These are phyloP conservation scores for Herpetospermum pedunculosum DNA, from an alignment of 306 rosid species.

Conservation along the genomic window DNA sequence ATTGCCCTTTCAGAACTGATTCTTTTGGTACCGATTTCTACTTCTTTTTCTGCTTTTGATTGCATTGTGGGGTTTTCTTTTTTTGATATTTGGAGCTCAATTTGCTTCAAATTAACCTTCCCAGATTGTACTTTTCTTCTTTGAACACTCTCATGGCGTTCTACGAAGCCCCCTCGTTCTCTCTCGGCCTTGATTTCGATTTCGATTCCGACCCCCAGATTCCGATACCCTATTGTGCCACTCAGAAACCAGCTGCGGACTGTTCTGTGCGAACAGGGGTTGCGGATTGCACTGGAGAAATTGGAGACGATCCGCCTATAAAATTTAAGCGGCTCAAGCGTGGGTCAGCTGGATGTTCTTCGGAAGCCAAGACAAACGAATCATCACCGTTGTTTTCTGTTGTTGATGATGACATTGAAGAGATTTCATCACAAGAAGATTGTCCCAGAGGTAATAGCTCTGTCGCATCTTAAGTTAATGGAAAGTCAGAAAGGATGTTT, in stretches of 20 bases:
- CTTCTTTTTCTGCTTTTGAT: neutral
- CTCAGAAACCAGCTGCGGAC: conserved; percentile 8
- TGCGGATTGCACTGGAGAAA: conserved; percentile 26
- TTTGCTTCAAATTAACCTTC: neutral
- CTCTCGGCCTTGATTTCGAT: conserved; percentile 72
- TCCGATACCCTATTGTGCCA: neutral
- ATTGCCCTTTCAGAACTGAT: neutral
- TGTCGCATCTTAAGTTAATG: neutral
- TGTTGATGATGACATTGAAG: conserved; percentile 63
- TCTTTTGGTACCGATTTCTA: neutral
- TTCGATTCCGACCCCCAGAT: conserved; percentile 31
- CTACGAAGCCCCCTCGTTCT: conserved; percentile 57
- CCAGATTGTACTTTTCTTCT: neutral
- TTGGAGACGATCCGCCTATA: conserved; percentile 19
- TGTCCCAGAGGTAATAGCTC: conserved; percentile 18
- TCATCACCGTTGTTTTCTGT: conserved; percentile 2
- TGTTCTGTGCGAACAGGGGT: conserved; percentile 9
- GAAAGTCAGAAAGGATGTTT: neutral
- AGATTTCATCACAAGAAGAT: conserved; percentile 59
- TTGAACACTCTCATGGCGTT: conserved; percentile 34
- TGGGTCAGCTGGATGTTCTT: conserved; percentile 18
- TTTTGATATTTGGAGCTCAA: too few relatives aligned
- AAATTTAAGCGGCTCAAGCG: conserved; percentile 63
- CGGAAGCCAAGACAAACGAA: conserved; percentile 6
- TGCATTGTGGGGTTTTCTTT: neutral